These are phyloP conservation scores for Corynascus novoguineensis DNA, from an alignment of 495 filamentous ascomycete species.

Conservation along the genomic window DNA sequence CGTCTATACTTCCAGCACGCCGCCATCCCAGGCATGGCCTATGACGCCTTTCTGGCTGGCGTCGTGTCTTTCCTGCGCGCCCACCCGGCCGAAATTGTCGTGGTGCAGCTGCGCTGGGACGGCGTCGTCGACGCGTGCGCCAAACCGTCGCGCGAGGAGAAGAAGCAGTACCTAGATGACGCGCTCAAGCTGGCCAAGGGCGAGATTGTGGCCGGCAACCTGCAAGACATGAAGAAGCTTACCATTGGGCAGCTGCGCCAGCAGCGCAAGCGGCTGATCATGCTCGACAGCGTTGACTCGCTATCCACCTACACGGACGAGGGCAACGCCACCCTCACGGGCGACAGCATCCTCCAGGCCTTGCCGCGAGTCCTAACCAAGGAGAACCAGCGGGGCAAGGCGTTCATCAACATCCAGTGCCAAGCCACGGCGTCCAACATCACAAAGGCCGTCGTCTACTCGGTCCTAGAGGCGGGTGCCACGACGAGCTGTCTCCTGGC, in stretches of 20 bases:
- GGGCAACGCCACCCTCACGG: conserved; percentile 47
- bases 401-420: conserved; percentile 48
- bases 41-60: conserved; percentile 43
- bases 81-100: conserved; percentile 46
- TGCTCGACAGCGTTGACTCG: conserved; percentile 40
- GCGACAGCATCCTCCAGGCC: conserved; percentile 41
- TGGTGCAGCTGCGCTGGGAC: conserved; percentile 50
- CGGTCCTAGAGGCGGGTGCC: conserved; percentile 39
- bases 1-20: conserved; percentile 50
- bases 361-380: conserved; percentile 35
- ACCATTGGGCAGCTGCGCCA: conserved; percentile 40
- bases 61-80: conserved; percentile 40
- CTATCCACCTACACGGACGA: conserved; percentile 49
- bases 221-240: conserved; percentile 33
- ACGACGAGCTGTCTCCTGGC: conserved; percentile 42
- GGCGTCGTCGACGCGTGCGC: conserved; percentile 46
- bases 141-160: conserved; percentile 39
- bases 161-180: conserved; percentile 35
- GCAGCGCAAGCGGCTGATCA: conserved; percentile 43
- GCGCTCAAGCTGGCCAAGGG: conserved; percentile 31
- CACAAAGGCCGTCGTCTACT: conserved; percentile 41
- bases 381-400: conserved; percentile 34
- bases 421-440: conserved; percentile 52
- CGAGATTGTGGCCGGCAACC: conserved; percentile 26
- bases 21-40: conserved; percentile 50